Base-by-base conservation (phyloP, 495 filamentous ascomycete genomes). In the Lentithecium fluviatile region DNA sequence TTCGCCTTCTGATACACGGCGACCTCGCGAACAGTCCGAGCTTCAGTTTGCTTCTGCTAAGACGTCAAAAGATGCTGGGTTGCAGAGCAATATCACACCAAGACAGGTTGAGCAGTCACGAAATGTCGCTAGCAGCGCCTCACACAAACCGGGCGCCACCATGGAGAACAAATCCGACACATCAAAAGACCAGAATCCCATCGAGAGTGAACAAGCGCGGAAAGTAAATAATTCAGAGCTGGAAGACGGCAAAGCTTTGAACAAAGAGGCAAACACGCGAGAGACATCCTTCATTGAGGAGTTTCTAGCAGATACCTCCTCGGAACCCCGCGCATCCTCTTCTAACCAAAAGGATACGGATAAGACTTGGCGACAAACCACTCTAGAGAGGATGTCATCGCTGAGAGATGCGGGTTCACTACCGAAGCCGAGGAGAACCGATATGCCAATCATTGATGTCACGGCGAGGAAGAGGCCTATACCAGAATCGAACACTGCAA, bases 1-100 rank as follows among this genome's bases (percentile, higher is more conserved):
- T 1, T 62, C 59, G 17, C 59, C 59, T 50, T 62, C 59, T 20
- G 59, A 62, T 45, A 19, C 59, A 19, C 26, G 59, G 21, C 51
- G 59, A 29, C 59, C 59, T 5, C 32, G 25, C 40, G 58, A 60
- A 38, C 23, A 20, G 4, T 8, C 13, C 21, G 23, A 23, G 12
- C 19, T 10, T 13, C n/a, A 29, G 46, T 34, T 15, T n/a, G 26
- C 13, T 25, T 5, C 17, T 10, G 29, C 3, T 32, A 32, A 32
- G 29, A 32, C 10, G 10, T 10, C 29, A 10, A 32, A 32, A 4
- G 29, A 10, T 10, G 29, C 10, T 32, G 10, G 4, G 10, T 10
- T 10, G 29, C 29, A 32, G 10, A 10, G 29, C 29, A 32, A 32
- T 32, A 32, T 10, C 29, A 10, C 29, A 4, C 10, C 10, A 32